Evolutionary conservation across 257 asterid species (phyloP).

Genomic region (Henckelia pumila): DNA sequence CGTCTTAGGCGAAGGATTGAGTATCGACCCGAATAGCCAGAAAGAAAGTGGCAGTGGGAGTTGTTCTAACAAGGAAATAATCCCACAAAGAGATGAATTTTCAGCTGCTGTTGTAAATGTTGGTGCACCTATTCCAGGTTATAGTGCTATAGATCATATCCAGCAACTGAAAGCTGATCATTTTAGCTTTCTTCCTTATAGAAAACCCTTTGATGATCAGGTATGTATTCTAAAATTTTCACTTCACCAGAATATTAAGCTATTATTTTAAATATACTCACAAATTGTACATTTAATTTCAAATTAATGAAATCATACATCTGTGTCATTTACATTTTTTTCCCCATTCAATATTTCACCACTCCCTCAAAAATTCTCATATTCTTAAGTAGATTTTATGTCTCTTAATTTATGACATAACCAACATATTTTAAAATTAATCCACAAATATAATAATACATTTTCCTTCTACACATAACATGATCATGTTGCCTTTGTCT

Average conservation of each 20-base stretch:
- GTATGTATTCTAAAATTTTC: conserved; percentile 30
- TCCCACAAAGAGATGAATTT: conserved; percentile 47
- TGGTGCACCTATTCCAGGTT: conserved; percentile 45
- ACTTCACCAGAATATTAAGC: neutral
- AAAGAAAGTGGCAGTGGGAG: conserved; percentile 55
- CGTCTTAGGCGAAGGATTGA: conserved; percentile 24
- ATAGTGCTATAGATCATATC: conserved; percentile 45
- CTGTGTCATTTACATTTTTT: no score
- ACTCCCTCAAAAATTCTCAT: no score
- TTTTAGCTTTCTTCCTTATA: conserved; percentile 63
- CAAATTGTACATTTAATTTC: neutral
- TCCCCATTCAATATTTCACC: no score
- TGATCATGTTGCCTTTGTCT: neutral
- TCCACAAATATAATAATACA: neutral
- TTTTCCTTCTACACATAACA: neutral
- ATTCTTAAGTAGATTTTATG: no score
- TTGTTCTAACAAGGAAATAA: conserved; percentile 54
- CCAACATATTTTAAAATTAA: no score
- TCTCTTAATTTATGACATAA: no score
- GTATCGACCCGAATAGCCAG: conserved; percentile 24
- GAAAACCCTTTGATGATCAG: conserved; percentile 73
- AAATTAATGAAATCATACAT: neutral
- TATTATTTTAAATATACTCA: neutral
- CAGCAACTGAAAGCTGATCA: conserved; percentile 73
- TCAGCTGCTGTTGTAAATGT: conserved; percentile 37